Base-by-base conservation (phyloP, 2,329 filamentous ascomycete genomes). In the Colletotrichum spaethianum region DNA sequence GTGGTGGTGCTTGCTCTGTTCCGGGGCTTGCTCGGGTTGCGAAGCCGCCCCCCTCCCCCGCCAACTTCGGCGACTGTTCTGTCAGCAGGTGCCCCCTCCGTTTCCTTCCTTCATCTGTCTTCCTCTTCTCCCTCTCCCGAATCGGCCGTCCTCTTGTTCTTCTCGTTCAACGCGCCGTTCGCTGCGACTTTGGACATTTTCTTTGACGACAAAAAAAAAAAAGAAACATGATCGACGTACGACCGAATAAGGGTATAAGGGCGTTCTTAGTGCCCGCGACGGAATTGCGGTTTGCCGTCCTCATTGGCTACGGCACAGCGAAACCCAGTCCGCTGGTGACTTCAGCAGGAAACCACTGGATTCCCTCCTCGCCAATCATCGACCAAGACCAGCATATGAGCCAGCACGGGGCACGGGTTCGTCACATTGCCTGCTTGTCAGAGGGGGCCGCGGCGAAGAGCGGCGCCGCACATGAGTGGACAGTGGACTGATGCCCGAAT, bases 391-490 rank as follows among this genome's bases (percentile, higher is more conserved):
- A 31, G 63, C 63, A 69, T 63, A 46, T 40, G 63, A 64, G 52
- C 65, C 67, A 71, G 74, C 73, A 74, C 71, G 62, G 64, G 46
- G 68, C 73, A 75, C 56, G 59, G 63, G 74, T 75, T 75, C 74
- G 68, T 75, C 74, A 72, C 73, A 68, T 65, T 57, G 61, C 31
- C 63, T 40, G 59, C 63, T 46, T 64, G 26, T 52, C 67, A 67
- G 61, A 63, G 56, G 52, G 31, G 68, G 73, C 65, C 68, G 73
- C 65, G 68, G 70, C 66, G 61, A 70, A 67, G 52, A 53, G 38
- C 52, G 42, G 31, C 44, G 65, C 71, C 42, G 67, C 56, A 38
- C 38, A 36, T 62, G 56, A 67, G 67, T 66, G 67, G 67, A 23
- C 44, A 16, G 33, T 38, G 48, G 60, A n/a, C 53, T 55, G 31